phyloP scores from a whole-genome alignment of 805 yeast genomes.

The Torulaspora delbrueckii region DNA sequence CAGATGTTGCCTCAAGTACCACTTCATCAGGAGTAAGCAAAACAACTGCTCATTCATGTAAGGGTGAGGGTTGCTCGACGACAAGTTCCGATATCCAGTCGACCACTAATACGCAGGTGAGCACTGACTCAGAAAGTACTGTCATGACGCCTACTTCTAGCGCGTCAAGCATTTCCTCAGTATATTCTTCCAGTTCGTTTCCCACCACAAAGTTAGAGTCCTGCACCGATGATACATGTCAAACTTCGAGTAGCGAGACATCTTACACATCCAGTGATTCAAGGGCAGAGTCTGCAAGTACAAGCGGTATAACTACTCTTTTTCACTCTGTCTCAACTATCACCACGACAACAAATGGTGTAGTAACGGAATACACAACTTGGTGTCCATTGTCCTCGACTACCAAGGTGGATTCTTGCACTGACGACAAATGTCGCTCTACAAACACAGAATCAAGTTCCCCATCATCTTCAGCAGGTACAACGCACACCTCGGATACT shows the following conservation, averaged over 20 bases:
- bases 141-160: no score
- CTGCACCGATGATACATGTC: neutral
- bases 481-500: neutral
- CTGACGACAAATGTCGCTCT: neutral
- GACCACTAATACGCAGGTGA: neutral
- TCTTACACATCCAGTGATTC: neutral
- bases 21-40: neutral
- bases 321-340: neutral
- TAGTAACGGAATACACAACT: conserved; percentile 11
- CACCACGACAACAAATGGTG: neutral
- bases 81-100: neutral
- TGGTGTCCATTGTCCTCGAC: conserved; percentile 23
- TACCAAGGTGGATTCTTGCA: neutral
- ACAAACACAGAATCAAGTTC: neutral
- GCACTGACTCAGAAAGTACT: no score
- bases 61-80: neutral
- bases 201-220: neutral
- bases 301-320: neutral
- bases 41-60: neutral
- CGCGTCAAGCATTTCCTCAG: no score
- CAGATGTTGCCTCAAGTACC: neutral
- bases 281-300: neutral
- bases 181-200: no score
- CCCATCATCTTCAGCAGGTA: neutral
- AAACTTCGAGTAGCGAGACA: neutral